A percentile compares a stretch with the other conserved stretches of the same genome.
These are phyloP conservation scores for Malassezia furfur DNA, from an alignment of 1,284 basidiomycete species.

Conservation along the genomic window DNA sequence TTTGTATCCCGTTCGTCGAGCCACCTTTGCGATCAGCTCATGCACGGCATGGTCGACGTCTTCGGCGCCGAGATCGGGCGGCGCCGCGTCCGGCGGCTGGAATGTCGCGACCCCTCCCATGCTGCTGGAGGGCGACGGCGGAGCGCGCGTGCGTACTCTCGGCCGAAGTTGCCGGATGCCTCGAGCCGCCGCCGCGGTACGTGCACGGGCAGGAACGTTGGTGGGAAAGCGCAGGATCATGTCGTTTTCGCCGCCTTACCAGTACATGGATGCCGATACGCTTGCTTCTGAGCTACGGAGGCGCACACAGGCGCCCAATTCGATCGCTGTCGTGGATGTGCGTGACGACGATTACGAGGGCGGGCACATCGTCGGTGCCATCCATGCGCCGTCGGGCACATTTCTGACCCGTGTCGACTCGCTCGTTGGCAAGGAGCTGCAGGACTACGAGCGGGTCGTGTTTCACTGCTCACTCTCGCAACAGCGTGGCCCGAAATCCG, in stretches of 20 bases:
- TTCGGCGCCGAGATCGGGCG: slow-evolving; percentile 9
- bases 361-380: slow-evolving; percentile 44
- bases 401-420: slow-evolving; percentile 30
- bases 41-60: slow-evolving; percentile 18
- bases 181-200: neutral
- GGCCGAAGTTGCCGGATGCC: neutral
- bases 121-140: neutral
- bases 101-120: slow-evolving; percentile 16
- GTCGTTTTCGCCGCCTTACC: slow-evolving; percentile 32
- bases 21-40: slow-evolving; percentile 21
- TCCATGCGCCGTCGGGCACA: slow-evolving; percentile 32
- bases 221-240: slow-evolving; percentile 17
- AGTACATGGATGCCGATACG: slow-evolving; percentile 29
- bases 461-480: slow-evolving; percentile 49
- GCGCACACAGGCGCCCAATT: slow-evolving; percentile 12
- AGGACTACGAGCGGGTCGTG: slow-evolving; percentile 39
- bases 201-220: too few species aligned
- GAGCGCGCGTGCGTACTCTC: neutral
- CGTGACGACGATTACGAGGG: slow-evolving; percentile 49
- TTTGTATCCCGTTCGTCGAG: slow-evolving; percentile 21
- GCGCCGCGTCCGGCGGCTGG: neutral
- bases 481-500: slow-evolving; percentile 47
- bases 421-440: slow-evolving; percentile 27
- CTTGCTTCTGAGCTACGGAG: slow-evolving; percentile 25
- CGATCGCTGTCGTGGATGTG: slow-evolving; percentile 40